Evolutionary conservation across 2,329 filamentous ascomycete genomes (phyloP).

Genomic region (Nannizzia gypsea): DNA sequence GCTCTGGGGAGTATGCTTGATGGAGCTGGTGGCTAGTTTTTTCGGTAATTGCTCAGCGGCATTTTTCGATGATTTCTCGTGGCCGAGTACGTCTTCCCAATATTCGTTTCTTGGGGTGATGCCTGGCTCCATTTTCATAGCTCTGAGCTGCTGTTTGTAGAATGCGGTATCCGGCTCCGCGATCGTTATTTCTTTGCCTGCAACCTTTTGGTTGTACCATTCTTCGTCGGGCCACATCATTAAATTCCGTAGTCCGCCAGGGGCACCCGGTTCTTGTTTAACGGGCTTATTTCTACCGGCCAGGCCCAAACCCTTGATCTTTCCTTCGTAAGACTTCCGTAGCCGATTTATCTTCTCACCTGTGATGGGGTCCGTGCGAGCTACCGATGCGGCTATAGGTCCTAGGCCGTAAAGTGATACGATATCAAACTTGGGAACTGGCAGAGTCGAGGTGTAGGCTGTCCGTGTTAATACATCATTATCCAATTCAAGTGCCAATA

Average conservation of each 20-base stretch:
- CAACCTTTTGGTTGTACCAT: slow-evolving; percentile 40
- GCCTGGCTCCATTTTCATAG: slow-evolving; percentile 39
- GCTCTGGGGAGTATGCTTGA: slow-evolving; percentile 19
- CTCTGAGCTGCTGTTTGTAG: slow-evolving; percentile 30
- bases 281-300: slow-evolving; percentile 39
- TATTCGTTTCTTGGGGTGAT: slow-evolving; percentile 35
- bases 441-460: slow-evolving; percentile 41
- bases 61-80: slow-evolving; percentile 35
- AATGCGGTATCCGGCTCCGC: slow-evolving; percentile 32
- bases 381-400: slow-evolving; percentile 46
- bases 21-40: slow-evolving; percentile 15
- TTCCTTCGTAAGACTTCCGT: slow-evolving; percentile 43
- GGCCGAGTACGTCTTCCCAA: slow-evolving; percentile 39
- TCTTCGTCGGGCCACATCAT: slow-evolving; percentile 41
- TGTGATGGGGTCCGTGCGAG: slow-evolving; percentile 47
- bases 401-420: slow-evolving; percentile 48
- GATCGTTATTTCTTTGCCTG: slow-evolving; percentile 36
- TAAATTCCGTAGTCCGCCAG: slow-evolving; percentile 31
- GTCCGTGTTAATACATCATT: slow-evolving; percentile 35
- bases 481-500: slow-evolving; percentile 18
- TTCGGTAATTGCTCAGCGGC: slow-evolving; percentile 21
- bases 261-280: slow-evolving; percentile 31
- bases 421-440: slow-evolving; percentile 47
- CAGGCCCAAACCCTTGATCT: slow-evolving; percentile 37
- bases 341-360: slow-evolving; percentile 55